Evolutionary conservation across 2,329 filamentous ascomycete genomes (phyloP), one percentile per base, ranked within the genome.

Genomic region (Monosporascus sp.): DNA sequence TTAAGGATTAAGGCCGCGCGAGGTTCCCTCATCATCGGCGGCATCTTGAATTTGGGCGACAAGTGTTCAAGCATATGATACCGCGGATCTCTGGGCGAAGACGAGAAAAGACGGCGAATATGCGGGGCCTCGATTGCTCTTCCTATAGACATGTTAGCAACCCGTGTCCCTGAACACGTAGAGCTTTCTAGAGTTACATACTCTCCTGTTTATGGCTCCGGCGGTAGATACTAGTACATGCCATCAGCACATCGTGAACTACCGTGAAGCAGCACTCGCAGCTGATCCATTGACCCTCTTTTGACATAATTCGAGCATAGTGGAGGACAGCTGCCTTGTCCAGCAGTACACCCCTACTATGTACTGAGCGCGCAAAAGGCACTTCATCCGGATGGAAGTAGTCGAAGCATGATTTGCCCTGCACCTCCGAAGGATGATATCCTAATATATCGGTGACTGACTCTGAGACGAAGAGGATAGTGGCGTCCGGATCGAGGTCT

Each of bases 181-280:
- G 20, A 50, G 35, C n/a, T 46, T 18, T 35, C 49, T 47, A 48
- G 49, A 14, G 31, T 31, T 54, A 78, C 88, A 71, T 78, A 94
- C 90, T 85, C 64, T 90, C 80, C 62, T 87, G 92, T 65, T 82
- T 87, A 57, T 79, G 77, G 24, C 85, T 84, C 51, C 78, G 75
- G 50, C 79, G 78, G 67, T 94, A 95, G 57, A 94, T 81, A 64
- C 87, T 91, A 14, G 86, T 93, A 65, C 88, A 91, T 41, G 89
- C 89, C 48, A 95, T 89, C 70, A 96, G 76, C 22, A 94, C 89
- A 77, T 95, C 87, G 68, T 95, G 88, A 44, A 95, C 90, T 43
- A 95, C 79, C 5, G 90, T 94, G 68, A 95, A 96, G 69, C 90
- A 91, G 70, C 89, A 94, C 71, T 96, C 90, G 71, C 89, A 94